Evolutionary conservation across 129 eudicot genomes (phyloP).

Genomic region (Tagetes patula): DNA sequence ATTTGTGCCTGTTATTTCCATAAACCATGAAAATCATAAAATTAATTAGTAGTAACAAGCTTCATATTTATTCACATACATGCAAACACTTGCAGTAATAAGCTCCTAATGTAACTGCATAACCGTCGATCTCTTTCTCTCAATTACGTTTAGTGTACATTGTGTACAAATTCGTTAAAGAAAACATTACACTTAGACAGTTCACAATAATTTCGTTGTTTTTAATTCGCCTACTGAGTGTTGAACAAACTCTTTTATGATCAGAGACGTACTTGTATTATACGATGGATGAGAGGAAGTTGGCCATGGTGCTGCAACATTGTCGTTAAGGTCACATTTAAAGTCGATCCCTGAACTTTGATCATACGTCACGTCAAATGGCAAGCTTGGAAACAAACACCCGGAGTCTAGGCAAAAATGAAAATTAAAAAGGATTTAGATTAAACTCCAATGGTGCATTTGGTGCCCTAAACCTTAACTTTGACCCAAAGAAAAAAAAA

Average conservation of each 20-base stretch:
- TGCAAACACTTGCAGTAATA: no score
- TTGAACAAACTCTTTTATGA: not conserved
- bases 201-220: not conserved
- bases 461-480: not conserved
- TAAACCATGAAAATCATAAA: constrained; percentile 10
- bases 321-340: constrained; percentile 67
- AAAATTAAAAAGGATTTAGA: not conserved
- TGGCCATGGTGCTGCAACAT: constrained; percentile 75
- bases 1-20: constrained; percentile 27
- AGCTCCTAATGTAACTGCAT: no score
- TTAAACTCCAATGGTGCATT: not conserved
- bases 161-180: no score
- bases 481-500: no score
- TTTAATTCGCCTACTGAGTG: not conserved
- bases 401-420: constrained; percentile 49
- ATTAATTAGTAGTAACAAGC: not conserved
- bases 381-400: constrained; percentile 72
- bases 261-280: constrained; percentile 38
- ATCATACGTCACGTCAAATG: constrained; percentile 62
- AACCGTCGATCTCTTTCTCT: no score
- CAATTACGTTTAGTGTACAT: not conserved
- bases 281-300: constrained; percentile 40
- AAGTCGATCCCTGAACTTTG: constrained; percentile 56
- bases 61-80: not conserved
- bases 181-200: not conserved